A percentile compares a stretch with the other conserved stretches of the same genome.
These are phyloP conservation scores for Neurospora tetraspora DNA, from an alignment of 495 filamentous ascomycete genomes.

Conservation along the genomic window DNA sequence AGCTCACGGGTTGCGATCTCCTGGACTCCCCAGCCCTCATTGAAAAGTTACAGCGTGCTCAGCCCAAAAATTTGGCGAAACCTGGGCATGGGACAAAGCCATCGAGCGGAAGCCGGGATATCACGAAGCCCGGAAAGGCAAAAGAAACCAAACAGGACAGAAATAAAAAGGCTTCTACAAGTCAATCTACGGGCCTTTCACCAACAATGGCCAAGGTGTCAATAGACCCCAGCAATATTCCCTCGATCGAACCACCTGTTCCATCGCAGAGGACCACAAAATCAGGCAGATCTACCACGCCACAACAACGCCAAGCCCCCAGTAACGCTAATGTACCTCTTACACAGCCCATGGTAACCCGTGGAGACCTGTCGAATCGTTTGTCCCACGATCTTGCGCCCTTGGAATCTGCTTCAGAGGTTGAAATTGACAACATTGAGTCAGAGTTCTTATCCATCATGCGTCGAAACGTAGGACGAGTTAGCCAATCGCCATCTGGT, in stretches of 20 bases:
- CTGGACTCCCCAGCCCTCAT: conserved; percentile 50
- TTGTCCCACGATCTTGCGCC: neutral
- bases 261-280: neutral
- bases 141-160: neutral
- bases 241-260: neutral
- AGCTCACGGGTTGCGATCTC: conserved; percentile 63
- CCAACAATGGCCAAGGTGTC: conserved; percentile 18
- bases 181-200: conserved; percentile 18
- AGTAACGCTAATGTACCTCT: neutral
- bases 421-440: neutral
- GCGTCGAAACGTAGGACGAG: neutral
- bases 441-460: neutral
- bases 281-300: conserved; percentile 4
- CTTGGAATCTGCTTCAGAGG: conserved; percentile 9
- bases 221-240: conserved; percentile 4
- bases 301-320: neutral
- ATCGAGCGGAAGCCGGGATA: neutral
- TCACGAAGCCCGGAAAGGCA: neutral
- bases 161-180: neutral
- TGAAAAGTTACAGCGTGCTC: conserved; percentile 20
- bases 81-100: neutral
- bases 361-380: neutral
- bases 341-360: conserved; percentile 5
- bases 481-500: neutral
- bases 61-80: neutral